Conservation (phyloP, 2,329 filamentous ascomycete genomes). For the Penicillium sp. region DNA sequence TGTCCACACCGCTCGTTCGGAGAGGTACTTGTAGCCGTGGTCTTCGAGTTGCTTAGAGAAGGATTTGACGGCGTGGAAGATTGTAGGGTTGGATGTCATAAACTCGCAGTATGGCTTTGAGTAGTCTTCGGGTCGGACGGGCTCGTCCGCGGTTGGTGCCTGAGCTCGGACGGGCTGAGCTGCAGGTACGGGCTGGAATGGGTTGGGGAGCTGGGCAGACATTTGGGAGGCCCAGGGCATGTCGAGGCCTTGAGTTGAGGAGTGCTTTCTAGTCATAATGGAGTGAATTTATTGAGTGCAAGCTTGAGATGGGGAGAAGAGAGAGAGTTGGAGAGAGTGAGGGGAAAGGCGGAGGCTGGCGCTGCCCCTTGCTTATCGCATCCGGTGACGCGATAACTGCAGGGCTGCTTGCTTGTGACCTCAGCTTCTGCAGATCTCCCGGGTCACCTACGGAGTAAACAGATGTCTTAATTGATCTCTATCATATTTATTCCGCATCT, state of each 20-base stretch:
- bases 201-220: conserved; percentile 28
- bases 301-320: background rate
- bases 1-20: conserved; percentile 76
- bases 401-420: background rate
- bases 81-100: conserved; percentile 84
- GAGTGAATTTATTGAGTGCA: background rate
- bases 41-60: conserved; percentile 72
- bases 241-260: conserved; percentile 26
- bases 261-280: conserved; percentile 36
- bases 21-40: conserved; percentile 73
- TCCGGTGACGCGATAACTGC: conserved; percentile 12
- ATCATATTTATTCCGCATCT: too few relatives aligned
- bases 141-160: conserved; percentile 16
- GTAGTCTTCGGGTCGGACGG: conserved; percentile 59
- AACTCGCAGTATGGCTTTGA: conserved; percentile 85
- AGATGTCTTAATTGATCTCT: too few relatives aligned
- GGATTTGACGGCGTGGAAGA: conserved; percentile 85
- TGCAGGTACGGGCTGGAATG: conserved; percentile 15
- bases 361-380: conserved; percentile 21
- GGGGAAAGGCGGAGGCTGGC: conserved; percentile 21
- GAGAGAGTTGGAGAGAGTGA: conserved; percentile 15
- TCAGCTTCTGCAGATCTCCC: background rate
- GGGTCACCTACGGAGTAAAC: too few relatives aligned
- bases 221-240: conserved; percentile 34
- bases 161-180: conserved; percentile 16